Evolutionary conservation across 139 green algal genomes (phyloP).

Genomic region (Mychonastes homosphaera): DNA sequence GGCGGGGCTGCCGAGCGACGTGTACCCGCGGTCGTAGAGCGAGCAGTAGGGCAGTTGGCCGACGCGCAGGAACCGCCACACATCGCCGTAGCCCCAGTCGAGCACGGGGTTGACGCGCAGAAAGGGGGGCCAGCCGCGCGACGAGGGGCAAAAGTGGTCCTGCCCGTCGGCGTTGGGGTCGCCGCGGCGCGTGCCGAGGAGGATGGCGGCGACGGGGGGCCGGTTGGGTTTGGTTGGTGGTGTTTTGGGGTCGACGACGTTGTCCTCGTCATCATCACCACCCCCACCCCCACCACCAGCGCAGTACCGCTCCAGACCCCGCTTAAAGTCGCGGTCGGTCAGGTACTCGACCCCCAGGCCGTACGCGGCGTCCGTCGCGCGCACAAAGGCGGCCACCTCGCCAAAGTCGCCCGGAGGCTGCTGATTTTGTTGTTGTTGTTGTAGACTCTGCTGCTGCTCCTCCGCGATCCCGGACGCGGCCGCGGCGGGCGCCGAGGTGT

Average conservation of each 20-base stretch:
- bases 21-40: constrained; percentile 88
- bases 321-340: constrained; percentile 56
- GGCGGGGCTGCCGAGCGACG: constrained; percentile 51
- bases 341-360: constrained; percentile 44
- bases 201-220: constrained; percentile 48
- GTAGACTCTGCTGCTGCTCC: constrained; percentile 36
- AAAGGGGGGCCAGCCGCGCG: constrained; percentile 83
- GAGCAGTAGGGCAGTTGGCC: constrained; percentile 58
- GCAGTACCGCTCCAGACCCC: constrained; percentile 47
- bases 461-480: constrained; percentile 55
- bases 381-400: constrained; percentile 46
- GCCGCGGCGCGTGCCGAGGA: constrained; percentile 71
- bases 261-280: no score
- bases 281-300: no score
- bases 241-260: no score
- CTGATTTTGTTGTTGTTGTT: constrained; percentile 3
- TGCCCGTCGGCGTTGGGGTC: constrained; percentile 77
- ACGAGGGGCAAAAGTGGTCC: constrained; percentile 78
- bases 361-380: constrained; percentile 36
- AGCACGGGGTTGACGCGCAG: constrained; percentile 96
- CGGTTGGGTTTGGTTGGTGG: no score
- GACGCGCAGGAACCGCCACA: constrained; percentile 80
- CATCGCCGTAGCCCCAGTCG: constrained; percentile 83
- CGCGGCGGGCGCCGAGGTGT: no score
- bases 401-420: constrained; percentile 47